Evolutionary conservation across 2,329 filamentous ascomycete species (phyloP).

Genomic region (Sphaceloma murrayae): DNA sequence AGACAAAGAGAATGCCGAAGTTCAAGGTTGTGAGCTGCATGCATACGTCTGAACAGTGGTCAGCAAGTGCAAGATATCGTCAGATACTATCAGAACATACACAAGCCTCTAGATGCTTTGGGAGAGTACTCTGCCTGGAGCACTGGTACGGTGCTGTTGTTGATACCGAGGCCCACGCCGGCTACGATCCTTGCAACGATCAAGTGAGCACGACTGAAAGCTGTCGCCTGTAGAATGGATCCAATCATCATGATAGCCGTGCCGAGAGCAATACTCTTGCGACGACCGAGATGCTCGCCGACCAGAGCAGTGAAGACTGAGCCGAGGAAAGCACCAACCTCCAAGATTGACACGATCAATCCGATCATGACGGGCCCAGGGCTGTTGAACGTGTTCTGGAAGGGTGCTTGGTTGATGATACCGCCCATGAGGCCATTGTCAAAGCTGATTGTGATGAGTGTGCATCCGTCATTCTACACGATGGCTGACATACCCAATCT

Average conservation of each 20-base stretch:
- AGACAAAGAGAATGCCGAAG: constrained; percentile 37
- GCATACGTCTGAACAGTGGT: constrained; percentile 23
- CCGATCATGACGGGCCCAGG: constrained; percentile 29
- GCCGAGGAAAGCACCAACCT: constrained; percentile 39
- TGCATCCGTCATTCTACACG: constrained; percentile 26
- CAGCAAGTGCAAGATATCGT: neutral
- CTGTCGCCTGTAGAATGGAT: constrained; percentile 21
- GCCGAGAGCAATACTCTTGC: constrained; percentile 36
- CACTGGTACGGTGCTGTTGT: constrained; percentile 39
- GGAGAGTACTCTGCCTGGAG: constrained; percentile 35
- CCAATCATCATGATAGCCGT: constrained; percentile 35
- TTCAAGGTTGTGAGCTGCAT: constrained; percentile 42
- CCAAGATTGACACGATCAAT: constrained; percentile 41
- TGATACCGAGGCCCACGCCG: constrained; percentile 32
- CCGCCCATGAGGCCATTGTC: constrained; percentile 23
- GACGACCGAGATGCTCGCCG: constrained; percentile 39
- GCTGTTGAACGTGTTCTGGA: constrained; percentile 33
- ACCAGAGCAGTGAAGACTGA: constrained; percentile 33
- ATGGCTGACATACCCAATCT: constrained; percentile 41
- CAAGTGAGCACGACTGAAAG: constrained; percentile 22
- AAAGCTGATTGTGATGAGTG: constrained; percentile 9
- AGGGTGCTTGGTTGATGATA: constrained; percentile 34
- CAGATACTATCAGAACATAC: constrained; percentile 24
- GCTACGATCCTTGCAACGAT: constrained; percentile 23
- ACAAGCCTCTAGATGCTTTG: constrained; percentile 27